A percentile compares a stretch with the other conserved stretches of the same genome.
Conservation (phyloP, 1,139 yeast species). For the Candida gigantensis region DNA sequence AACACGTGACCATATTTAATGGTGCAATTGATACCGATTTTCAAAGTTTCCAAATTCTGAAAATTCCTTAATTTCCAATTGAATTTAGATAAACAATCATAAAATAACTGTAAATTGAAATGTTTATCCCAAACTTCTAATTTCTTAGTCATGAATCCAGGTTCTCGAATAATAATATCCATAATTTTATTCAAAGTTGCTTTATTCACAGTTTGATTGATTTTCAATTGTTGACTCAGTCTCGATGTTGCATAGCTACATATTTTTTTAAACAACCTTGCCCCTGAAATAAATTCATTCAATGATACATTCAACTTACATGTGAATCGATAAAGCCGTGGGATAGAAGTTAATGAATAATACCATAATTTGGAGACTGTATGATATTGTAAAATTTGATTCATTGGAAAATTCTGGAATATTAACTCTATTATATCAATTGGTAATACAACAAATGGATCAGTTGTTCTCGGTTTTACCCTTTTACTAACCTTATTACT, state of each 20-base stretch:
- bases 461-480: slow-evolving; percentile 16
- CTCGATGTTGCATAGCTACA: slow-evolving; percentile 18
- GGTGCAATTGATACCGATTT: slow-evolving; percentile 30
- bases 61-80: slow-evolving; percentile 30
- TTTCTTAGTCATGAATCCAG: slow-evolving; percentile 13
- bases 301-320: slow-evolving; percentile 28
- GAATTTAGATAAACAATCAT: slow-evolving; percentile 25
- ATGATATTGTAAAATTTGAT: slow-evolving; percentile 27
- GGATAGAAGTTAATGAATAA: slow-evolving; percentile 24
- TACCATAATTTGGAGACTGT: slow-evolving; percentile 39
- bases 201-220: slow-evolving; percentile 27
- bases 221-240: slow-evolving; percentile 22
- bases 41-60: slow-evolving; percentile 21
- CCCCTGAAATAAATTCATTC: slow-evolving; percentile 33
- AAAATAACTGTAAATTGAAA: slow-evolving; percentile 27
- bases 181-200: slow-evolving; percentile 27
- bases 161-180: slow-evolving; percentile 24
- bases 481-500: slow-evolving; percentile 17
- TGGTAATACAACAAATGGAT: slow-evolving; percentile 33
- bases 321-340: slow-evolving; percentile 27
- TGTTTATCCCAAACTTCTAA: slow-evolving; percentile 28
- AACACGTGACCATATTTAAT: slow-evolving; percentile 23
- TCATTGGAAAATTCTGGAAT: slow-evolving; percentile 25
- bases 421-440: slow-evolving; percentile 31
- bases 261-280: slow-evolving; percentile 26